A percentile compares a stretch with the other conserved stretches of the same genome.
These are phyloP conservation scores for Fraxinus latifolia DNA, from an alignment of 305 asterid genomes.

Conservation along the genomic window DNA sequence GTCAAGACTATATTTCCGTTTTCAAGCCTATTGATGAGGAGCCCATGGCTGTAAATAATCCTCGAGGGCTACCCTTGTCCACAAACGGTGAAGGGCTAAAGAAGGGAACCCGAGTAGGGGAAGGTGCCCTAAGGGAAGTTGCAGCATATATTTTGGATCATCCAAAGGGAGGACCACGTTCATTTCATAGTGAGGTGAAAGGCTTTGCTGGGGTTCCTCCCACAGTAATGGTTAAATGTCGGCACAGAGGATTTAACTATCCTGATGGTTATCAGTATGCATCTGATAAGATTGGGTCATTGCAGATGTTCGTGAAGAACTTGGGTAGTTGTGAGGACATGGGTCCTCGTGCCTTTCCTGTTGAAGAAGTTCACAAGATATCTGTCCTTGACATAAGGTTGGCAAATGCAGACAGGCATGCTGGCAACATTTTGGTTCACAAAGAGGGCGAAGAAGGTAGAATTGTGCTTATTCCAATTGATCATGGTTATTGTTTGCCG, in stretches of 20 bases:
- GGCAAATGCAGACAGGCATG: conserved; percentile 50
- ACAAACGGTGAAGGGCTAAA: conserved; percentile 69
- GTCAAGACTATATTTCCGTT: conserved; percentile 51
- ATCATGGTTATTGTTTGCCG: conserved; percentile 59
- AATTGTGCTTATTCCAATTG: conserved; percentile 45
- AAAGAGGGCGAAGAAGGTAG: conserved; percentile 37
- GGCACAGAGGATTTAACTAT: conserved; percentile 45
- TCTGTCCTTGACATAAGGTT: conserved; percentile 47
- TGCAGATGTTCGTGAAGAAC: conserved; percentile 52
- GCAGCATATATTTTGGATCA: conserved; percentile 80
- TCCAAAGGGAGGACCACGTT: conserved; percentile 50
- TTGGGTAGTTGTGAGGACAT: conserved; percentile 55
- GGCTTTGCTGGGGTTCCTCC: conserved; percentile 89
- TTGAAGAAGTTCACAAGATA: conserved; percentile 53
- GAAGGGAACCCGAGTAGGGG: conserved; percentile 80
- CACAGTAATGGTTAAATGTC: conserved; percentile 65
- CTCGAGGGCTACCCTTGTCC: conserved; percentile 65
- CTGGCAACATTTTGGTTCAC: conserved; percentile 46
- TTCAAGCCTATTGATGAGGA: conserved; percentile 87
- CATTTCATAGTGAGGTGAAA: conserved; percentile 35
- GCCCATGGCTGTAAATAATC: conserved; percentile 81
- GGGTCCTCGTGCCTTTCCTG: conserved; percentile 52
- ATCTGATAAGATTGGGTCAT: conserved; percentile 41
- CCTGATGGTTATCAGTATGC: conserved; percentile 11
- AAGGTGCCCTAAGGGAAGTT: conserved; percentile 83